Evolutionary conservation across 2,329 filamentous ascomycete genomes (phyloP).

Genomic region (Verticillium tricorpus): DNA sequence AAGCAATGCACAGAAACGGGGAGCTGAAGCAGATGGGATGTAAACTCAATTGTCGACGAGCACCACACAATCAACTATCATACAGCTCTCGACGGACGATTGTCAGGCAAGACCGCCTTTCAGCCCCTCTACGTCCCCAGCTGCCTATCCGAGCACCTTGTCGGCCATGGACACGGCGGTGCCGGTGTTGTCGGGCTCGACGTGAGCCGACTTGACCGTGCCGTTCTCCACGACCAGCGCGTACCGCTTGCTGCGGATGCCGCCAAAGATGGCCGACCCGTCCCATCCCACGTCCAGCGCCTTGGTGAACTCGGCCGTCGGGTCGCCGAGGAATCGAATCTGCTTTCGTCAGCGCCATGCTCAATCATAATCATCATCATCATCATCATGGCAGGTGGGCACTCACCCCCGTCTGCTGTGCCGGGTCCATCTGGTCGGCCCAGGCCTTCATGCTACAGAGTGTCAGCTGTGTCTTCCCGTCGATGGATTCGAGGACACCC

Average conservation of each 20-base stretch:
- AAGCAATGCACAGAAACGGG: no score
- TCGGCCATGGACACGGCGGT: constrained; percentile 55
- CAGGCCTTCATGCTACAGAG: constrained; percentile 78
- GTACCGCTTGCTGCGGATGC: constrained; percentile 80
- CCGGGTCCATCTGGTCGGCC: constrained; percentile 72
- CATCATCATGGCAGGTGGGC: neutral
- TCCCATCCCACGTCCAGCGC: constrained; percentile 82
- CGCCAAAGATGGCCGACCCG: constrained; percentile 73
- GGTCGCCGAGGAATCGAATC: constrained; percentile 88
- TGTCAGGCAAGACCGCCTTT: neutral
- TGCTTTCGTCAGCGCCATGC: constrained; percentile 26
- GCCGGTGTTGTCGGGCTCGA: constrained; percentile 87
- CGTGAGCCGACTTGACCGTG: constrained; percentile 73
- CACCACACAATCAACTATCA: neutral
- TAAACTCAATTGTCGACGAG: neutral
- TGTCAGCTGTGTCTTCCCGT: constrained; percentile 6
- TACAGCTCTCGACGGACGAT: neutral
- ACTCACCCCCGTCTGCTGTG: constrained; percentile 70
- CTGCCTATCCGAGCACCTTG: constrained; percentile 37
- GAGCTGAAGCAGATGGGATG: neutral
- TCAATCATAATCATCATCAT: neutral
- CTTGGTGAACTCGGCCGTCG: constrained; percentile 73
- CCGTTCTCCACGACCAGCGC: constrained; percentile 79
- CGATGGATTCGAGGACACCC: constrained; percentile 29
- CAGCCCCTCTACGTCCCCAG: neutral